These are phyloP conservation scores for Alternaria infectoria DNA, from an alignment of 2,329 filamentous ascomycete genomes.

Conservation along the genomic window DNA sequence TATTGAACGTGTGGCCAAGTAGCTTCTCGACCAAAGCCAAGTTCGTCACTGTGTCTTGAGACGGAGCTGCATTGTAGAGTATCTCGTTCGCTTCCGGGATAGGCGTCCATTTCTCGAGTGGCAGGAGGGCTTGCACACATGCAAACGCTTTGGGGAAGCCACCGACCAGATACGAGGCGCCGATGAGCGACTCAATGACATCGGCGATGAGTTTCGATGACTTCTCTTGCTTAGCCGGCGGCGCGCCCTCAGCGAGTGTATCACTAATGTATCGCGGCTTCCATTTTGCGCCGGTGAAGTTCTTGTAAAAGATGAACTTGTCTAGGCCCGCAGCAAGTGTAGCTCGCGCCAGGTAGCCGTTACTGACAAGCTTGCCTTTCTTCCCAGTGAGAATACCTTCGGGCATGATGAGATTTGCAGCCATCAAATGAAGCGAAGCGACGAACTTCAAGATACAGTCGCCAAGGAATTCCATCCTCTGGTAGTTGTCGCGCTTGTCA, in stretches of 20 bases:
- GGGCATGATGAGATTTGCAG: conserved; percentile 68
- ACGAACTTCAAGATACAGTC: conserved; percentile 82
- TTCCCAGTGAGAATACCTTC: conserved; percentile 75
- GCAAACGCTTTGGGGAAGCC: conserved; percentile 67
- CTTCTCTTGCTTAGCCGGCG: conserved; percentile 50
- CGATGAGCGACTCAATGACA: conserved; percentile 84
- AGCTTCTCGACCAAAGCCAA: conserved; percentile 64
- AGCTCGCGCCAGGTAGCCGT: conserved; percentile 72
- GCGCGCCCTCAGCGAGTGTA: conserved; percentile 30
- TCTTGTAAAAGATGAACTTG: conserved; percentile 71
- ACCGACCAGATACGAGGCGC: conserved; percentile 73
- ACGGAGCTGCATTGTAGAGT: conserved; percentile 28
- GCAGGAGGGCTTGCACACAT: conserved; percentile 68
- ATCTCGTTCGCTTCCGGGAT: conserved; percentile 33
- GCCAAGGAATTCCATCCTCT: conserved; percentile 85
- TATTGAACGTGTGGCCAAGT: conserved; percentile 73
- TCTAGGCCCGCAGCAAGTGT: conserved; percentile 70
- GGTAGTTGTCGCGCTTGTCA: conserved; percentile 70
- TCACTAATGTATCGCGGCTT: conserved; percentile 65
- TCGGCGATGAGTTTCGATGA: conserved; percentile 86
- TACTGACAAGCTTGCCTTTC: conserved; percentile 76
- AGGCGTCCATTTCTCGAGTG: conserved; percentile 60
- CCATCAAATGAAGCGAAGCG: conserved; percentile 69
- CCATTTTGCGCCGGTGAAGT: conserved; percentile 77
- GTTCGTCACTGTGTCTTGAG: conserved; percentile 13